These are phyloP conservation scores for Penicillium concentricum DNA, from an alignment of 2,329 filamentous ascomycete genomes.

Conservation along the genomic window DNA sequence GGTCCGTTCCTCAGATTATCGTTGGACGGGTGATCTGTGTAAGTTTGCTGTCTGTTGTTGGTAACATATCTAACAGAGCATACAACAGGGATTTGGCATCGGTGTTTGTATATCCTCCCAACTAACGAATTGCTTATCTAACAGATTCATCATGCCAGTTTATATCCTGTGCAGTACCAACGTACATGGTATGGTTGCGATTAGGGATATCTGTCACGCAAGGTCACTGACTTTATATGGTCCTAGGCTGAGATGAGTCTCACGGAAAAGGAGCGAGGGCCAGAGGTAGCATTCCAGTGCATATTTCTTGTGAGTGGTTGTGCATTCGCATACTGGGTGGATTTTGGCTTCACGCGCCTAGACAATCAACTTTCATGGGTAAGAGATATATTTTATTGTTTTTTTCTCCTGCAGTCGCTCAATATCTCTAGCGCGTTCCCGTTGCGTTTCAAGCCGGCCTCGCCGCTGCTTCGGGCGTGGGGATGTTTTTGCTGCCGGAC, in stretches of 20 bases:
- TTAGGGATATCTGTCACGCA: no score
- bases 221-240: slow-evolving; percentile 22
- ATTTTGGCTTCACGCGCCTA: slow-evolving; percentile 24
- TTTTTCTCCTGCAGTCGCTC: background rate
- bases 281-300: slow-evolving; percentile 23
- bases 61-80: background rate
- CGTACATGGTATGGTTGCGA: background rate
- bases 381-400: background rate
- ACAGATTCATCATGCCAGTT: background rate
- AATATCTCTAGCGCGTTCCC: background rate
- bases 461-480: background rate
- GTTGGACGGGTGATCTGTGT: background rate
- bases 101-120: background rate
- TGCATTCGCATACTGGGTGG: slow-evolving; percentile 3
- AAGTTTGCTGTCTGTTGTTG: background rate
- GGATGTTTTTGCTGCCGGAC: background rate
- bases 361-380: slow-evolving; percentile 28
- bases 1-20: background rate
- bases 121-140: background rate
- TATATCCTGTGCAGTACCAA: background rate
- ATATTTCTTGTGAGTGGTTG: slow-evolving; percentile 21
- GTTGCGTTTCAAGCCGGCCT: background rate
- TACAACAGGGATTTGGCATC: background rate
- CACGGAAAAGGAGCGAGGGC: slow-evolving; percentile 23
- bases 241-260: slow-evolving; percentile 18